Evolutionary conservation across 2,329 filamentous ascomycete genomes (phyloP), one percentile per base, ranked within the genome.

Genomic region (Penicillium sp.): DNA sequence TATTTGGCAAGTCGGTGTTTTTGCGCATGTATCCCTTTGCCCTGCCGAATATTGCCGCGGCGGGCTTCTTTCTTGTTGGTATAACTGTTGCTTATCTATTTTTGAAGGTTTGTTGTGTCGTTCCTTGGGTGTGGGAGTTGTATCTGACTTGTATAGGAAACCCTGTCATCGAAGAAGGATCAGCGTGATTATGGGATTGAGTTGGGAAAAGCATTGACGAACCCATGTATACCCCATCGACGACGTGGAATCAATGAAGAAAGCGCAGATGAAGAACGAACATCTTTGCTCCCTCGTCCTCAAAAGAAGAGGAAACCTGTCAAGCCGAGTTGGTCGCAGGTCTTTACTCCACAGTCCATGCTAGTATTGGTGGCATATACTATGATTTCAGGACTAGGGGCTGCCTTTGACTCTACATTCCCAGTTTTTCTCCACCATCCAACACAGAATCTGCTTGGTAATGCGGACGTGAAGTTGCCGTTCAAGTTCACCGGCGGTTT

Each of bases 341-440:
- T 92, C 5, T 81, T 94, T 51, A 82, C 79, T 0, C 71, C 70
- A 1, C 86, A 94, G 61, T 85, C 85, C 0, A 72, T 75, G 20
- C 72, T 92, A 38, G 85, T 89, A 48, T 71, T 96, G 1, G 45
- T 85, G 2, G 75, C 82, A 0, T 95, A 96, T 63, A 83, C 83
- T 1, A 72, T 92, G 33, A 72, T 96, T 12, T 84, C 87, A 0
- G 74, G 93, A 32, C 88, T 95, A 62, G 81, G 79, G 0, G 79
- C 93, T 26, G 81, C 86, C 1, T 95, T 81, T 57, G 90, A 96
- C 62, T 88, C 94, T 57, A 73, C 90, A 2, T 76, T 96, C 1
- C 85, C 88, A 2, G 86, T 95, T 1, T 94, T 94, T 61, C 75
- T 95, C 55, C 85, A 94, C 64, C 83, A 86, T 48, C 82, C 84